Base-by-base conservation (phyloP, 805 yeast species). In the Wickerhamiella allomyrinae region DNA sequence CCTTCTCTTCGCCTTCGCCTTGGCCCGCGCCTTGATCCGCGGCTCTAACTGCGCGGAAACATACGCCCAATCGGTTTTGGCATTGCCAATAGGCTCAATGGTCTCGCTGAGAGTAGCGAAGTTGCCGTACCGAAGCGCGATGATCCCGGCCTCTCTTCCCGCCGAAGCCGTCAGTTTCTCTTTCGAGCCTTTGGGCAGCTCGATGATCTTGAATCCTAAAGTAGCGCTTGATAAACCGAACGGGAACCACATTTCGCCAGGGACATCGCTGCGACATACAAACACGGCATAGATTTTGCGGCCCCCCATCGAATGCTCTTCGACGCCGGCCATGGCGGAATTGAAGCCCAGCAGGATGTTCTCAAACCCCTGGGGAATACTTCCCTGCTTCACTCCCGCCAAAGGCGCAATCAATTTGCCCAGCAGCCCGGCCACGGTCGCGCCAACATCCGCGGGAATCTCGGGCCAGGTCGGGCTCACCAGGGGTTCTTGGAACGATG, bases 381-480 rank as follows among this genome's bases (percentile, higher is more conserved):
- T 37, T 13, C n/a, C 29, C 20, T 43, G 41, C 29, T 39, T 34
- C 8, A 22, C 23, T 9, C 39, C 37, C 1, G 40, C 20, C 9
- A 39, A 43, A 5, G 43, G 49, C 9, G 34, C 45, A 31, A 34
- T 6, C 4, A 41, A 33, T 1, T 41, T 17, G 2, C 37, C 39
- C 1, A 53, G 24, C 14, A 34, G 29, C 3, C 36, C 33, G n/a
- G 41, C 24, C 2, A 46, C 40, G 2, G 41, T 39, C 35, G 44
- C 48, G 15, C 42, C 46, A 3, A 33, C 14, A 10, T 36, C 37
- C 3, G 27, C 23, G 9, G 40, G 44, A 2, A 49, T 35, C 8
- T n/a, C 34, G 6, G 55, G 53, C 57, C 57, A 53, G n/a, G 24
- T 42, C 1, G 53, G 50, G 37, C 50, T 53, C 7, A 52, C 49